Base-by-base conservation (phyloP, 495 filamentous ascomycete genomes). In the Wilcoxina mikolae region DNA sequence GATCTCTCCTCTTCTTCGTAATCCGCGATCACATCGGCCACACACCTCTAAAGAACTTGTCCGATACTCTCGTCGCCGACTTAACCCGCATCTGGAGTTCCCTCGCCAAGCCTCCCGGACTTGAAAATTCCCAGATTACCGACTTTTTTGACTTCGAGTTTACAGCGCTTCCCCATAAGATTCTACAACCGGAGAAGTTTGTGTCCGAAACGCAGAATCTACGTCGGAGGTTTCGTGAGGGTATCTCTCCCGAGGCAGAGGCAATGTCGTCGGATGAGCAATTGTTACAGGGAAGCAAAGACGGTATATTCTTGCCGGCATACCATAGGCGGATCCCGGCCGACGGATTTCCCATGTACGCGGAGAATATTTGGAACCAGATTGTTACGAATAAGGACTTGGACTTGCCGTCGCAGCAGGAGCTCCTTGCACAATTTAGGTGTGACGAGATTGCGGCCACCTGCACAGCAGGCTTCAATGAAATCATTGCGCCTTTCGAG, bases 61-160 rank as follows among this genome's bases (percentile, higher is more conserved):
- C 87, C 59, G 82, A 85, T 61, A 96, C 91, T 17, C 74, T 98
- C 48, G 74, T 94, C 54, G 83, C 90, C 69, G 91, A 98, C 66
- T 73, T 98, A 56, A 80, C 82, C 5, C 80, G 85, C 56, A 87
- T 98, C 47, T 98, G 91, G 91, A 76, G 84, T 2, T 81, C 85
- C 17, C 79, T 96, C 58, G 85, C 87, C 29, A 98, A 98, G 64
- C 91, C 91, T 1, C 65, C 78, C 24, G 93, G 91, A 0, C 72
- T 95, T 35, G 91, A 98, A 61, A 82, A 81, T 54, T 89, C 89
- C 0, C 78, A 78, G 48, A 95, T 95, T 51, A 84, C 87, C 52
- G 90, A 98, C 59, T 96, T 96, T 69, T 98, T 98, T 63, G 91
- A 98, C 69, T 95, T 96, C 68, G 87, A 89, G 58, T 98, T 98